Base-by-base conservation (phyloP, 768 basidiomycete genomes). In the Pleurotus eryngii region DNA sequence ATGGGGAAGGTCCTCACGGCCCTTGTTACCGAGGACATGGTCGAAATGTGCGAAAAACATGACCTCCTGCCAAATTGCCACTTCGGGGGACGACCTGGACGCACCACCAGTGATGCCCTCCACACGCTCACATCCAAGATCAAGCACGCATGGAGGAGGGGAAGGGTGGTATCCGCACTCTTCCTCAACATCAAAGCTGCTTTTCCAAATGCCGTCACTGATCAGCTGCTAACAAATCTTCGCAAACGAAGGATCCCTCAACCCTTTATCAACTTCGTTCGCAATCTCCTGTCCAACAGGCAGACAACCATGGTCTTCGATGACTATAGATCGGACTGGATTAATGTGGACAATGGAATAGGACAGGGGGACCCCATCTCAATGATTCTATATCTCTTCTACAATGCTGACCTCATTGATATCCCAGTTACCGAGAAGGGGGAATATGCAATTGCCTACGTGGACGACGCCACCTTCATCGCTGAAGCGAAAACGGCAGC, bases 171-270 rank as follows among this genome's bases (percentile, higher is more conserved):
- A 0, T 68, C 68, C 0, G 63, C 68, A 0, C 69, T 79, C 0
- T 78, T 74, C 63, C 67, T 79, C 0, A 76, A 81, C 57, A 68
- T 80, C 0, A 64, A 77, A 61, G 77, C 71, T 0, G 75, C 77
- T 1, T 80, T 78, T 59, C 77, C 74, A 0, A 78, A 71, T 57
- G 70, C 69, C 0, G 72, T 69, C 6, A 67, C 59, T 0, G 67
- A 69, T 1, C 20, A 60, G 0, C 68, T 79, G 0, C 38, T 71
- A 0, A 69, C 74, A 56, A 70, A 74, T 49, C 58, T 78, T 54
- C 47, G 61, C 8, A 64, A 62, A 49, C 20, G 62, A 0, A 18
- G 71, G 0, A 65, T 76, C 0, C 70, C 76, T 1, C 22, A 47
- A 3, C 45, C 40, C 9, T 67, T 68, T 45, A 59, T 70, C 0